Percentiles rank a stretch among this genome's conserved stretches.
Conservation (phyloP, 2,329 filamentous ascomycete genomes). For the Xylaria multiplex region DNA sequence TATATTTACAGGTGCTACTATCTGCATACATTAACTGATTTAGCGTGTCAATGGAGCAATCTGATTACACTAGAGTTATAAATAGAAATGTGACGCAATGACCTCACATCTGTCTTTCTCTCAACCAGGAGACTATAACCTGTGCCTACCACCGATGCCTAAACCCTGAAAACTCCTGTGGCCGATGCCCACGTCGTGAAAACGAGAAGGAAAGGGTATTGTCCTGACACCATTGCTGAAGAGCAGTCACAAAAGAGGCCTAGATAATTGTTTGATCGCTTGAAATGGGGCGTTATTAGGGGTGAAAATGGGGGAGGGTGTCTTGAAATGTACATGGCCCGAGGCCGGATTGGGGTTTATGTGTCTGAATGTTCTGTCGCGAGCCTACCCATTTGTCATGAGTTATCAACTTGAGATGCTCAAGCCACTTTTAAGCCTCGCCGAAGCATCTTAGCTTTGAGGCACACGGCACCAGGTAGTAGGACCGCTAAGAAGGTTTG, state of each 20-base stretch:
- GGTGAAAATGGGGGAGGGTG: neutral
- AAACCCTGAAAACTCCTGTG: constrained; percentile 36
- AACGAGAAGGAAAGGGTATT: constrained; percentile 41
- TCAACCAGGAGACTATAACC: constrained; percentile 17
- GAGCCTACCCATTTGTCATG: constrained; percentile 5
- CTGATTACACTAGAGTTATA: constrained; percentile 25
- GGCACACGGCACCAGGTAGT: constrained; percentile 8
- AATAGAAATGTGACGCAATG: constrained; percentile 30
- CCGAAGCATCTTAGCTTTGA: neutral
- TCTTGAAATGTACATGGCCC: constrained; percentile 12
- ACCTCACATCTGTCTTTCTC: constrained; percentile 17
- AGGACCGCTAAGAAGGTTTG: neutral
- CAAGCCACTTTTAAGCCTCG: neutral
- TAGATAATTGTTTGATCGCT: constrained; percentile 19
- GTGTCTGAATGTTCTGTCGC: constrained; percentile 2
- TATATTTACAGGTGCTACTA: neutral
- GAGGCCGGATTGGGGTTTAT: neutral
- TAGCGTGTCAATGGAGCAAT: constrained; percentile 22
- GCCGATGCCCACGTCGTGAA: constrained; percentile 33
- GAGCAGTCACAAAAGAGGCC: constrained; percentile 28
- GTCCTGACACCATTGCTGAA: constrained; percentile 42
- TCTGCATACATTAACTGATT: constrained; percentile 15
- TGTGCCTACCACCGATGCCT: constrained; percentile 12
- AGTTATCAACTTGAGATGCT: neutral
- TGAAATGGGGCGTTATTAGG: constrained; percentile 17